These are phyloP conservation scores for Fagus sylvatica DNA, from an alignment of 306 rosid species.

Conservation along the genomic window DNA sequence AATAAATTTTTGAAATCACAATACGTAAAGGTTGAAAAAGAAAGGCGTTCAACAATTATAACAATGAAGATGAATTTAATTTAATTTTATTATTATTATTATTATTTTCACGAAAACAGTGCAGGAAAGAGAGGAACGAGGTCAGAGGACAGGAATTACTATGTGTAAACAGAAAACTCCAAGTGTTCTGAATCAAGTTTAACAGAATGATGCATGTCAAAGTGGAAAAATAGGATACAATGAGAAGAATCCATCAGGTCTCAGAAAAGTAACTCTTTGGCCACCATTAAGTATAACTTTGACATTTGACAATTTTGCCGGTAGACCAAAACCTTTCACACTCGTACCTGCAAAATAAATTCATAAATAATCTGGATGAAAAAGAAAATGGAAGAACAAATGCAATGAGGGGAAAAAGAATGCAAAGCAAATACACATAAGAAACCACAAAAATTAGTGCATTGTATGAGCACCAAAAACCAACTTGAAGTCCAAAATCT, in stretches of 20 bases:
- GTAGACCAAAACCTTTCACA: conserved; percentile 59
- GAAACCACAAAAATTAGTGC: conserved; percentile 45
- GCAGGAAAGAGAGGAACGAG: conserved; percentile 10
- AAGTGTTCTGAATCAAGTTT: conserved; percentile 18
- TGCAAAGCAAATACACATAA: conserved; percentile 28
- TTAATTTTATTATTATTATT: too few species aligned
- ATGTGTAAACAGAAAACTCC: conserved; percentile 6
- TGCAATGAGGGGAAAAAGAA: background rate
- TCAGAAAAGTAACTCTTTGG: conserved; percentile 80
- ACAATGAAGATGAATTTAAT: too few species aligned
- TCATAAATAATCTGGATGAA: background rate
- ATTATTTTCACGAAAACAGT: background rate
- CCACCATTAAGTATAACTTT: conserved; percentile 95
- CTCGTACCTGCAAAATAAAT: conserved; percentile 56
- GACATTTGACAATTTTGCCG: conserved; percentile 73
- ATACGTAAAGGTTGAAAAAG: too few species aligned
- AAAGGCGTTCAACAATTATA: too few species aligned
- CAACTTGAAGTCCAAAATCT: background rate
- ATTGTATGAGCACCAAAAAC: background rate
- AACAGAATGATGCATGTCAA: background rate
- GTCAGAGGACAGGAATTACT: background rate
- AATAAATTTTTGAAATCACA: background rate
- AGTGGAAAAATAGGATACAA: conserved; percentile 72
- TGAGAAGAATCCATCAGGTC: conserved; percentile 94
- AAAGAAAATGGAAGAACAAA: background rate